A percentile compares a stretch with the other conserved stretches of the same genome.
These are phyloP conservation scores for Aspergillus uvarum DNA, from an alignment of 2,329 filamentous ascomycete genomes.

Conservation along the genomic window DNA sequence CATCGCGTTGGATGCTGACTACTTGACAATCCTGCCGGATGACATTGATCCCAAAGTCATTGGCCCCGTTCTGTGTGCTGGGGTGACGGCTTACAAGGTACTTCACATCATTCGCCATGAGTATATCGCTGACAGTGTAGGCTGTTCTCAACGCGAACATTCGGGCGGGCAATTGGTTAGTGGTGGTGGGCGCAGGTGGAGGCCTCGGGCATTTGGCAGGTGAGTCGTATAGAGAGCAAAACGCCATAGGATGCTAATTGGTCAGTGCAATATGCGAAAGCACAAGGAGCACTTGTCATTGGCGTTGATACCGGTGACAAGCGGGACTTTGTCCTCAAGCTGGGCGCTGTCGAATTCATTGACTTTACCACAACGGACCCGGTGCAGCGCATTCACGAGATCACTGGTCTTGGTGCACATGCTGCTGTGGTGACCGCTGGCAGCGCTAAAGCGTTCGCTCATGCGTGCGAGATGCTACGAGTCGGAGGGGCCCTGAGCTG, in stretches of 20 bases:
- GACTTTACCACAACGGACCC: constrained; percentile 42
- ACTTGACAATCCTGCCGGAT: constrained; percentile 45
- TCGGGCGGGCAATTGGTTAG: constrained; percentile 42
- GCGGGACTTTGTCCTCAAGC: constrained; percentile 37
- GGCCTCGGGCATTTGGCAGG: constrained; percentile 49
- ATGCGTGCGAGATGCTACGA: constrained; percentile 46
- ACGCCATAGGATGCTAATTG: background rate
- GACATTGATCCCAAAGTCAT: constrained; percentile 44
- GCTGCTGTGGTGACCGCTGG: constrained; percentile 46
- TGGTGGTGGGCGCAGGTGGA: constrained; percentile 49
- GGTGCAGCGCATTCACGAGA: constrained; percentile 33
- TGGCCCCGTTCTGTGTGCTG: constrained; percentile 47
- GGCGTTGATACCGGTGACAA: constrained; percentile 46
- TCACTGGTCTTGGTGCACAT: constrained; percentile 43
- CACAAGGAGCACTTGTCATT: constrained; percentile 44
- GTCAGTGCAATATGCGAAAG: constrained; percentile 47
- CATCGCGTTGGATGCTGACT: constrained; percentile 46
- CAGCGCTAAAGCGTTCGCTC: constrained; percentile 42
- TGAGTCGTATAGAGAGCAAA: constrained; percentile 17
- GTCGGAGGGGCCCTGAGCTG: constrained; percentile 46
- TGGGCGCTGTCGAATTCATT: constrained; percentile 44
- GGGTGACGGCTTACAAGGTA: constrained; percentile 47
- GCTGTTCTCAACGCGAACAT: constrained; percentile 45
- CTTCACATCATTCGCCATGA: background rate
- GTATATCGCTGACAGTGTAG: constrained; percentile 20